A percentile compares a stretch with the other conserved stretches of the same genome.
Conservation (phyloP, 2,329 filamentous ascomycete species). For the Epichloe coenophiala region DNA sequence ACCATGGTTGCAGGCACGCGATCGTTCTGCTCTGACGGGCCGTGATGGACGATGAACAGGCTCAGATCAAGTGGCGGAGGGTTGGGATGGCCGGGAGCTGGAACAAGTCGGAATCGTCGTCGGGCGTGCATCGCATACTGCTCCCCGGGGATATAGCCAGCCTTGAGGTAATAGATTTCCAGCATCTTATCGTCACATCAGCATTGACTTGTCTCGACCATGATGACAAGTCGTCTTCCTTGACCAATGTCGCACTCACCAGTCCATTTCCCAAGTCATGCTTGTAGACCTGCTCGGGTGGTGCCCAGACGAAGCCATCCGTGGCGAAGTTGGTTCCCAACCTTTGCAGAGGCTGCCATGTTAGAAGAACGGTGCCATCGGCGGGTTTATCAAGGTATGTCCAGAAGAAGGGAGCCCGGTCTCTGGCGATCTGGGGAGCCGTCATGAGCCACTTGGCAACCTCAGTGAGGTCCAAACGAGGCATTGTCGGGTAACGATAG, state of each 20-base stretch:
- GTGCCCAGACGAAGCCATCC: slow-evolving; percentile 86
- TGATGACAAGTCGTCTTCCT: neutral
- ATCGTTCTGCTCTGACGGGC: slow-evolving; percentile 59
- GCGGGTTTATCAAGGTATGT: slow-evolving; percentile 73
- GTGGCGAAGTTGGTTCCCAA: slow-evolving; percentile 66
- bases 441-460: slow-evolving; percentile 73
- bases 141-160: slow-evolving; percentile 68
- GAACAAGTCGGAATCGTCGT: slow-evolving; percentile 72
- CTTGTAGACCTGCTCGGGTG: slow-evolving; percentile 63
- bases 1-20: slow-evolving; percentile 57
- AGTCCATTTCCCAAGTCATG: slow-evolving; percentile 54
- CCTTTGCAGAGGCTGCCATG: slow-evolving; percentile 72
- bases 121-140: slow-evolving; percentile 63
- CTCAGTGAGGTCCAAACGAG: slow-evolving; percentile 57
- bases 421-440: slow-evolving; percentile 74
- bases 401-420: slow-evolving; percentile 82
- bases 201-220: neutral
- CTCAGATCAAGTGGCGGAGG: slow-evolving; percentile 62
- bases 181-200: slow-evolving; percentile 44
- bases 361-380: slow-evolving; percentile 71
- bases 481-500: slow-evolving; percentile 63
- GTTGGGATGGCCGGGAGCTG: slow-evolving; percentile 56
- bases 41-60: slow-evolving; percentile 87
- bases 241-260: slow-evolving; percentile 23
- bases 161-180: slow-evolving; percentile 76